Evolutionary conservation across 371 early-diverging fungal species (phyloP).

Genomic region (Thermomucor indicae-seudaticae): DNA sequence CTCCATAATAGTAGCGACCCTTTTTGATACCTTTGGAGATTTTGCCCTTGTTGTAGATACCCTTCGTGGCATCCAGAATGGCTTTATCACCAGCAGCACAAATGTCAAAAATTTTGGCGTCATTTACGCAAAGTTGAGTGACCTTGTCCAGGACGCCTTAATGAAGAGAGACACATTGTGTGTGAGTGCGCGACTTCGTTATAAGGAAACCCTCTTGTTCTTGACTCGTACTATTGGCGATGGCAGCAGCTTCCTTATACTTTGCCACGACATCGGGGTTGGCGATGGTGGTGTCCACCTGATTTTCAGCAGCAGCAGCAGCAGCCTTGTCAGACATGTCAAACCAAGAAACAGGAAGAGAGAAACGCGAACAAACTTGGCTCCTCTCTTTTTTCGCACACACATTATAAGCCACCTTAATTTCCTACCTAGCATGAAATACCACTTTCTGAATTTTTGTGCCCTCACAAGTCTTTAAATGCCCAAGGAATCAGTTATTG

Average conservation of each 20-base stretch:
- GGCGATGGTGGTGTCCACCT: slow-evolving; percentile 32
- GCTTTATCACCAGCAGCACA: slow-evolving; percentile 81
- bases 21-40: slow-evolving; percentile 57
- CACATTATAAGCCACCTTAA: no score
- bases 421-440: no score
- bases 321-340: slow-evolving; percentile 19
- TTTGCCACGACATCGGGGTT: slow-evolving; percentile 75
- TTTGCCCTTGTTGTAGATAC: slow-evolving; percentile 60
- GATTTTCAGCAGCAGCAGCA: slow-evolving; percentile 9
- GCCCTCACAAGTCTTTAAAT: no score
- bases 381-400: no score
- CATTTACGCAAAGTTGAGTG: slow-evolving; percentile 65
- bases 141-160: slow-evolving; percentile 68
- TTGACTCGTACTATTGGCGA: slow-evolving; percentile 67
- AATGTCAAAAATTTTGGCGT: slow-evolving; percentile 73
- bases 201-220: not conserved
- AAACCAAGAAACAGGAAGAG: no score
- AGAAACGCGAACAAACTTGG: no score
- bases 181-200: not conserved
- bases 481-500: no score
- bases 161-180: slow-evolving; percentile 1
- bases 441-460: no score
- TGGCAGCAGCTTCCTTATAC: slow-evolving; percentile 85
- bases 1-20: not conserved
- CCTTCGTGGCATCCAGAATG: slow-evolving; percentile 56